Base-by-base conservation (phyloP, 371 early-diverging fungal species). In the Paraphysoderma sedebokerense region DNA sequence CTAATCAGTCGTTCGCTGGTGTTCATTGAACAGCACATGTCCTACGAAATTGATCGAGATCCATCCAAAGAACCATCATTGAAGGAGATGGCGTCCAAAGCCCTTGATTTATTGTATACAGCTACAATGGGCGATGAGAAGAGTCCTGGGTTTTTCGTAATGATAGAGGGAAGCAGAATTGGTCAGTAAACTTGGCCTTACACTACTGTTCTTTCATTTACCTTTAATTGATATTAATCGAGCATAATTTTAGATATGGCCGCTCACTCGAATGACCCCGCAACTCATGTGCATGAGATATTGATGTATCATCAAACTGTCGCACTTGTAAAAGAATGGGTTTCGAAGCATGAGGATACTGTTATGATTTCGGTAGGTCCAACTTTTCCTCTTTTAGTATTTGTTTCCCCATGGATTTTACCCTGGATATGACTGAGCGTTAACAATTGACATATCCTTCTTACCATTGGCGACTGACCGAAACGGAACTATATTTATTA, bases 141-240 rank as follows among this genome's bases (percentile, higher is more conserved):
- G 2, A 26, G 26, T 11, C 61, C 50, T 20, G 91, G 93, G 0
- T 96, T 93, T 63, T 91, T 96, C 52, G 49, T 96, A 41, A 84
- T 96, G 89, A 77, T 96, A 54, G 97, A 93, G 65, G 95, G 97
- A 0, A 82, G 84, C 47, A 64, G 89, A 15, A 96, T 96, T 40
- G 83, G 56, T 56, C n/a, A n/a, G n/a, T n/a, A n/a, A n/a, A n/a
- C n/a, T n/a, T n/a, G n/a, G 8, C 19, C 22, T 39, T 39, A 11
- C 40, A 7, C 22, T 39, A 23, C 38, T 38, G 40, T n/a, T 11
- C 26, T 39, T 26, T n/a, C 9, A 7, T 39, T 22, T 9, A 9
- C 19, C 40, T 20, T 8, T 39, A 9, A 39, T 39, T 39, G 22
- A 15, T 34, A 13, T n/a, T 15, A n/a, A n/a, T n/a, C n/a, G n/a